These are phyloP conservation scores for Clohesyomyces aquaticus DNA, from an alignment of 495 filamentous ascomycete genomes.

Conservation along the genomic window DNA sequence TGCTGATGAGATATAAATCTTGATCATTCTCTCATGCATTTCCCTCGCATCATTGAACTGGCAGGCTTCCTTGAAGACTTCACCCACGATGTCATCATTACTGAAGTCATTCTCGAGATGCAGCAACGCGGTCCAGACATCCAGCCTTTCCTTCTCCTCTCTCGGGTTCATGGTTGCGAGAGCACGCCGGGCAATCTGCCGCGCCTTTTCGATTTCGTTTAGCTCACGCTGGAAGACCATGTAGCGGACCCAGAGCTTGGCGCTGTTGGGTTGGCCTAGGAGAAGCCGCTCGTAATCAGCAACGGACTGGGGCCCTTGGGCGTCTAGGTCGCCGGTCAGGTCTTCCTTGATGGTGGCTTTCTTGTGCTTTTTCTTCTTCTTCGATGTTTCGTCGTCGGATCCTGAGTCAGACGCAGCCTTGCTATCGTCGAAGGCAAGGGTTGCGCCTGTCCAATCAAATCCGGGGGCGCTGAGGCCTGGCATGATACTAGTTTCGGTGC, in stretches of 20 bases:
- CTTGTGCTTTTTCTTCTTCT: constrained; percentile 79
- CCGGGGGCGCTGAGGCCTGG: constrained; percentile 73
- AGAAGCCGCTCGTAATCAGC: constrained; percentile 92
- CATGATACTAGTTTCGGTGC: background rate
- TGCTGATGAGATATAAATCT: constrained; percentile 89
- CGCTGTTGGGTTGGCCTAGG: constrained; percentile 86
- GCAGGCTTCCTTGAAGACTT: constrained; percentile 89
- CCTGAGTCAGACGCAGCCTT: constrained; percentile 57
- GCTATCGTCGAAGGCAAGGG: constrained; percentile 55
- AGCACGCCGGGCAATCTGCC: constrained; percentile 86
- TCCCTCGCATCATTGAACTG: constrained; percentile 91
- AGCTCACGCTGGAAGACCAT: constrained; percentile 96
- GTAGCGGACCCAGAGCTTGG: constrained; percentile 88
- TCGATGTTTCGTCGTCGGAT: constrained; percentile 52
- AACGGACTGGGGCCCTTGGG: constrained; percentile 84
- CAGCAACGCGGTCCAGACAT: constrained; percentile 90
- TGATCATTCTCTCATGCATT: constrained; percentile 85
- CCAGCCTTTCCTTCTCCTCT: constrained; percentile 86
- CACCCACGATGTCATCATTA: constrained; percentile 79
- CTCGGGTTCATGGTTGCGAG: constrained; percentile 84
- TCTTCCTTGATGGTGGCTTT: constrained; percentile 84
- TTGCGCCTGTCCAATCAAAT: constrained; percentile 84
- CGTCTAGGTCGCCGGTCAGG: constrained; percentile 83
- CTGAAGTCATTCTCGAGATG: constrained; percentile 94
- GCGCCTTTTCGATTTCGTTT: constrained; percentile 80